These are phyloP conservation scores for Micractinium conductrix DNA, from an alignment of 139 green algal genomes.

Conservation along the genomic window DNA sequence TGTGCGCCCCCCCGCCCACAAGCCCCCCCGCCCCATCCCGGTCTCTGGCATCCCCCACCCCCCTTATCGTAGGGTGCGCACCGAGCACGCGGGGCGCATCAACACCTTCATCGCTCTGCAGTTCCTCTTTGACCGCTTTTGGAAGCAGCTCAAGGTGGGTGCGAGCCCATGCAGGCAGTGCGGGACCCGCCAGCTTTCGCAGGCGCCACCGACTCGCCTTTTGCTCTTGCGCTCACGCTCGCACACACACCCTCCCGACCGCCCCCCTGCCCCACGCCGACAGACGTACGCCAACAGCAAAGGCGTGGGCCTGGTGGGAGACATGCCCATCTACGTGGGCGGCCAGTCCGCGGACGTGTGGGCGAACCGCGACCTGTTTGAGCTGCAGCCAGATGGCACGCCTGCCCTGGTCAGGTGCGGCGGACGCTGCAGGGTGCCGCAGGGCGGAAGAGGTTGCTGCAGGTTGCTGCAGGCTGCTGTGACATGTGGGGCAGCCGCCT, in stretches of 20 bases:
- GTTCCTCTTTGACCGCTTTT: slow-evolving; percentile 97
- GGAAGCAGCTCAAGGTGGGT: slow-evolving; percentile 77
- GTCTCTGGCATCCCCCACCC: not conserved
- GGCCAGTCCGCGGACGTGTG: slow-evolving; percentile 96
- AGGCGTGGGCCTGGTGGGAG: slow-evolving; percentile 91
- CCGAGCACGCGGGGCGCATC: slow-evolving; percentile 70
- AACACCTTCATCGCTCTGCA: slow-evolving; percentile 92
- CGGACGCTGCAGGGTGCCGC: not conserved
- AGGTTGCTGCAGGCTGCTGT: too few relatives aligned
- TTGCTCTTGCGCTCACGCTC: not conserved
- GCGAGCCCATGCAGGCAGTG: not conserved
- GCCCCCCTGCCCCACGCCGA: not conserved
- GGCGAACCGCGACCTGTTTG: slow-evolving; percentile 87
- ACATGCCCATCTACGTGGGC: slow-evolving; percentile 99
- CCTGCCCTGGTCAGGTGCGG: slow-evolving; percentile 48
- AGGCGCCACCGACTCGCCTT: too few relatives aligned
- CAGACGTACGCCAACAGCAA: slow-evolving; percentile 89
- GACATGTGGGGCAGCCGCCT: too few relatives aligned
- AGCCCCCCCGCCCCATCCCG: too few relatives aligned
- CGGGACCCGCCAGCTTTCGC: not conserved
- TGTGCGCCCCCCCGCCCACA: too few relatives aligned
- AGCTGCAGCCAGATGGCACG: slow-evolving; percentile 54
- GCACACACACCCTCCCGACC: not conserved
- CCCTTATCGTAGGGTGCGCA: slow-evolving; percentile 17
- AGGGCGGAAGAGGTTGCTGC: too few relatives aligned